These are phyloP conservation scores for Lyophyllum semitale DNA, from an alignment of 768 basidiomycete species.

Conservation along the genomic window DNA sequence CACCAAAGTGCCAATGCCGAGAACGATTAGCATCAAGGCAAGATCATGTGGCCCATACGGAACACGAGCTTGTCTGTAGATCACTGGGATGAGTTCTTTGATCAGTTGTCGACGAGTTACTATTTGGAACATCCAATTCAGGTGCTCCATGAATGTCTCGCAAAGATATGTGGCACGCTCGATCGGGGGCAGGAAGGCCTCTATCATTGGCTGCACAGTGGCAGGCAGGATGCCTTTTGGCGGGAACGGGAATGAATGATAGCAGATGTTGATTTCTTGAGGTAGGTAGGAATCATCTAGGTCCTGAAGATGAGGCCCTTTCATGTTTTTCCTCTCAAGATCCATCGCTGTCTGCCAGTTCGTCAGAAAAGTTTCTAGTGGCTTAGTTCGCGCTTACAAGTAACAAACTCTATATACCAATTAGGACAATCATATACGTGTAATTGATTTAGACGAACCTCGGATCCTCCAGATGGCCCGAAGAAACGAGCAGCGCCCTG, in stretches of 20 bases:
- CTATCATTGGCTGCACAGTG: constrained; percentile 41
- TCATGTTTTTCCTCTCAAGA: constrained; percentile 17
- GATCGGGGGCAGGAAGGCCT: constrained; percentile 45
- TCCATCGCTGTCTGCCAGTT: constrained; percentile 26
- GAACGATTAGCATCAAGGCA: constrained; percentile 45
- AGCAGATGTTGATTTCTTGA: constrained; percentile 42
- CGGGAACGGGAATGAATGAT: constrained; percentile 46
- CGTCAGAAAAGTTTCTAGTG: not conserved
- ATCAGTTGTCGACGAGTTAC: constrained; percentile 47
- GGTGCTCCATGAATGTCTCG: constrained; percentile 48
- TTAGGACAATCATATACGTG: constrained; percentile 4
- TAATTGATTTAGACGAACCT: constrained; percentile 35
- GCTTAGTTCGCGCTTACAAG: constrained; percentile 30
- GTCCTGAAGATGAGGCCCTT: constrained; percentile 30
- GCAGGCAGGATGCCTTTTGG: constrained; percentile 34
- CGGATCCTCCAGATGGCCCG: constrained; percentile 49
- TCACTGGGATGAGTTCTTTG: constrained; percentile 44
- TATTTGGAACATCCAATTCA: constrained; percentile 53
- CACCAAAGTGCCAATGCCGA: constrained; percentile 50
- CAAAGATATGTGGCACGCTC: constrained; percentile 43
- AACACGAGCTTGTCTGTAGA: constrained; percentile 40
- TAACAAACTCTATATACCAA: constrained; percentile 38
- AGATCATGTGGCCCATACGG: constrained; percentile 52
- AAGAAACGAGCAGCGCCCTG: constrained; percentile 44
- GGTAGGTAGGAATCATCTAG: constrained; percentile 47